Base-by-base conservation (phyloP, 495 filamentous ascomycete species). In the Lophiostoma macrostomum region DNA sequence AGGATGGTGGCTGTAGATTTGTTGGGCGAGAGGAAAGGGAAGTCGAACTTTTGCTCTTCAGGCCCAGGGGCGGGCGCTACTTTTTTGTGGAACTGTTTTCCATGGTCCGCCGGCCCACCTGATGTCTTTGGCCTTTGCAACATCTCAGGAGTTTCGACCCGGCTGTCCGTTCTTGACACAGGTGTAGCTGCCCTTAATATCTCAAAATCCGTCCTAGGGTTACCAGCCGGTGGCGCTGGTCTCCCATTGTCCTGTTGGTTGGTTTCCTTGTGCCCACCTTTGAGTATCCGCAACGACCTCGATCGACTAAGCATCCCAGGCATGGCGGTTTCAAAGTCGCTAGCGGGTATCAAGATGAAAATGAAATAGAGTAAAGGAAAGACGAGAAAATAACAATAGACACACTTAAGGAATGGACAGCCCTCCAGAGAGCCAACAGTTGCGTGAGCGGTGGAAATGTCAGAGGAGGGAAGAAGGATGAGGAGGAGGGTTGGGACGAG, bases 391-490 rank as follows among this genome's bases (percentile, higher is more conserved):
- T 24, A 36, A 36, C 25, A 25, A 46, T 20, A 20, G 52, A 41
- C 16, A 46, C n/a, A 20, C 19, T 28, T 67, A 76, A 73, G 36
- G 70, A 74, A 67, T 61, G 73, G 71, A 76, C 68, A 62, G 70
- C 71, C 71, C 76, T 76, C 74, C 73, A 70, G 71, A 76, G 72
- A 70, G 62, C 73, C 62, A 60, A 50, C 43, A n/a, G 24, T 34
- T 46, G 49, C 38, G 58, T 53, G 60, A 40, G 67, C 53, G 47
- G 46, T 39, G 19, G 53, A 46, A 19, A 47, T 45, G 45, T 54
- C 42, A 55, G 58, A 56, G 53, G 19, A 31, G 50, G 50, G 36
- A 35, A 39, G 31, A 41, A 50, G 20, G 31, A 37, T 42, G 41
- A 46, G 40, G 39, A 43, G 51, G 35, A 52, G 29, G 16, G 27